Evolutionary conservation across 345 rosid species (phyloP).

Genomic region (Hibiscus tridactylites): DNA sequence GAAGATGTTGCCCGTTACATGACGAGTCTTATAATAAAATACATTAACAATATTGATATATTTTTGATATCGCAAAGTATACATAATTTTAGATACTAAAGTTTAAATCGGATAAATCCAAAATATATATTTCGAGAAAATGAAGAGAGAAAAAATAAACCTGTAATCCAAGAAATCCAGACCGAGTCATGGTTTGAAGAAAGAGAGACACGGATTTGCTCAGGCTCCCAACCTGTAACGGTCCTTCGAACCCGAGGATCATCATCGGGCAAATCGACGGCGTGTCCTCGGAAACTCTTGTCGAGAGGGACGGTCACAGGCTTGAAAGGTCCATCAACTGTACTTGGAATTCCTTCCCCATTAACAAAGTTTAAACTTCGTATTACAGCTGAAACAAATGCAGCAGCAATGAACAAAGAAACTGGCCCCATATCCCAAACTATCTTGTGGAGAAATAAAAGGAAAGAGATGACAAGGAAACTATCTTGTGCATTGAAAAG

Average conservation of each 20-base stretch:
- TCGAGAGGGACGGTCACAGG: slow-evolving; percentile 64
- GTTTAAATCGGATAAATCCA: background rate
- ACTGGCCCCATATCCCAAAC: background rate
- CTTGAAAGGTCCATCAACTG: slow-evolving; percentile 72
- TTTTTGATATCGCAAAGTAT: too few species aligned
- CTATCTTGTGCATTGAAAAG: too few species aligned
- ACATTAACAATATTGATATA: too few species aligned
- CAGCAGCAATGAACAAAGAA: background rate
- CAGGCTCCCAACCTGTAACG: slow-evolving; percentile 41
- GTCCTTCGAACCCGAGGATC: slow-evolving; percentile 47
- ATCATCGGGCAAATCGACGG: slow-evolving; percentile 68
- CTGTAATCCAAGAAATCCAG: slow-evolving; percentile 94
- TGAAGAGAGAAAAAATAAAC: slow-evolving; percentile 17
- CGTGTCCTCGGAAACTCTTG: slow-evolving; percentile 45
- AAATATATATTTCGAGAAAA: background rate
- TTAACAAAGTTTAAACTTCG: background rate
- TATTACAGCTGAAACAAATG: background rate
- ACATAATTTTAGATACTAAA: too few species aligned
- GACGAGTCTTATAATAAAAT: too few species aligned
- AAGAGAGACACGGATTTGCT: slow-evolving; percentile 75
- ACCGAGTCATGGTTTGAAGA: slow-evolving; percentile 52
- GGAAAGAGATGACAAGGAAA: background rate
- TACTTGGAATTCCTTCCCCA: slow-evolving; percentile 32
- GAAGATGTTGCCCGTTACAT: too few species aligned
- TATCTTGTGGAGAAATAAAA: background rate